Evolutionary conservation across 2,329 filamentous ascomycete species (phyloP).

Genomic region (Aschersonia sp.): DNA sequence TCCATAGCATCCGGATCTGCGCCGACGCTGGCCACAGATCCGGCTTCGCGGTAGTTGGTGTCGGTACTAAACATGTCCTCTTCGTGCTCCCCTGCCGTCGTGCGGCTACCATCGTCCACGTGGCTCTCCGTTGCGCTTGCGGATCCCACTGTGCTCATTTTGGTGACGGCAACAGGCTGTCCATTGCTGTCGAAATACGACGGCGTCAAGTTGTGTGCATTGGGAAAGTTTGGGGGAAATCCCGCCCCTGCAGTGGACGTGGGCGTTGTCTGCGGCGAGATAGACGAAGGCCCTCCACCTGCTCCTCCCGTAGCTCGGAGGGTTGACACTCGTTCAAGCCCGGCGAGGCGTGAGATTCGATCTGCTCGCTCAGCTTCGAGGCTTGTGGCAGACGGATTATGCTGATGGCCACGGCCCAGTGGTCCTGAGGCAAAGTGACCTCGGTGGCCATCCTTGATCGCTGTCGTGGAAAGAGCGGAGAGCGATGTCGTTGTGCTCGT

Average conservation of each 20-base stretch:
- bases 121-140: slow-evolving; percentile 75
- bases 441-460: slow-evolving; percentile 91
- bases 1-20: slow-evolving; percentile 34
- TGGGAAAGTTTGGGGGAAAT: slow-evolving; percentile 24
- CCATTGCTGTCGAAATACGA: slow-evolving; percentile 73
- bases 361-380: slow-evolving; percentile 87
- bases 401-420: slow-evolving; percentile 42
- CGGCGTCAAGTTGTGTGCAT: slow-evolving; percentile 31
- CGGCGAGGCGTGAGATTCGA: slow-evolving; percentile 85
- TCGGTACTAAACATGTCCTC: slow-evolving; percentile 62
- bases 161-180: slow-evolving; percentile 52
- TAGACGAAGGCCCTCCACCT: slow-evolving; percentile 16
- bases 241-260: slow-evolving; percentile 26
- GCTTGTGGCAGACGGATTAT: slow-evolving; percentile 49
- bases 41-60: slow-evolving; percentile 42
- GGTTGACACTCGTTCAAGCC: slow-evolving; percentile 79
- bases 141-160: slow-evolving; percentile 81
- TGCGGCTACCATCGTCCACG: slow-evolving; percentile 37
- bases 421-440: slow-evolving; percentile 49
- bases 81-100: slow-evolving; percentile 39
- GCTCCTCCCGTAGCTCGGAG: slow-evolving; percentile 35
- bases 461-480: slow-evolving; percentile 80
- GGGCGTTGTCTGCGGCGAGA: slow-evolving; percentile 34
- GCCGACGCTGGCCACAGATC: slow-evolving; percentile 41
- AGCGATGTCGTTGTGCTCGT: slow-evolving; percentile 87